Evolutionary conservation across 1,139 yeast genomes (phyloP).

Genomic region (Magnusiomyces paraingens): DNA sequence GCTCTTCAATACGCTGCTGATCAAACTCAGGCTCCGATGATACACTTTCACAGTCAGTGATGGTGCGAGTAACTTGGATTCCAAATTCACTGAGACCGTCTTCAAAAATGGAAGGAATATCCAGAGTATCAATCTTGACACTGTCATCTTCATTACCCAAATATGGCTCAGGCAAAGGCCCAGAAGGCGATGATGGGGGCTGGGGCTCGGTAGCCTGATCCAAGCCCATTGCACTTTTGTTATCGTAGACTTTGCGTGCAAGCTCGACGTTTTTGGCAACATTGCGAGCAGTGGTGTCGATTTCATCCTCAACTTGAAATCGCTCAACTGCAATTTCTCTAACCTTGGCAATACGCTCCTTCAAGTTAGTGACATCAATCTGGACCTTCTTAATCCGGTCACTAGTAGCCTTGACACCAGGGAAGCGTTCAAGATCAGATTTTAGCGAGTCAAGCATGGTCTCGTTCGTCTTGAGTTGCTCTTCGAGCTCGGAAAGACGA

Average conservation of each 20-base stretch:
- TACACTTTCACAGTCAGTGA: no score
- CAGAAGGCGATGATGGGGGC: background rate
- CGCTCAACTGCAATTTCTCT: background rate
- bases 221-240: background rate
- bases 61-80: no score
- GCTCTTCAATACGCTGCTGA: no score
- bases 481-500: slow-evolving; percentile 39
- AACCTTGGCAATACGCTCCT: slow-evolving; percentile 25
- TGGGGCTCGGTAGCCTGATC: background rate
- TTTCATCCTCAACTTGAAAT: slow-evolving; percentile 3
- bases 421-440: slow-evolving; percentile 24
- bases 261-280: slow-evolving; percentile 8
- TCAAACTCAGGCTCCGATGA: no score
- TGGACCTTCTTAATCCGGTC: slow-evolving; percentile 29
- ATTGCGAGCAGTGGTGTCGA: slow-evolving; percentile 11
- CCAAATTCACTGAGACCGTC: no score
- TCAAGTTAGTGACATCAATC: slow-evolving; percentile 35
- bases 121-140: no score
- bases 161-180: background rate
- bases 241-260: background rate
- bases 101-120: no score
- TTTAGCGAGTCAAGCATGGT: slow-evolving; percentile 34
- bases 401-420: slow-evolving; percentile 22
- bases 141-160: no score
- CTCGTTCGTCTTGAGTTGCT: slow-evolving; percentile 39